Evolutionary conservation across 495 filamentous ascomycete species (phyloP).

Genomic region (Platismatia glauca): DNA sequence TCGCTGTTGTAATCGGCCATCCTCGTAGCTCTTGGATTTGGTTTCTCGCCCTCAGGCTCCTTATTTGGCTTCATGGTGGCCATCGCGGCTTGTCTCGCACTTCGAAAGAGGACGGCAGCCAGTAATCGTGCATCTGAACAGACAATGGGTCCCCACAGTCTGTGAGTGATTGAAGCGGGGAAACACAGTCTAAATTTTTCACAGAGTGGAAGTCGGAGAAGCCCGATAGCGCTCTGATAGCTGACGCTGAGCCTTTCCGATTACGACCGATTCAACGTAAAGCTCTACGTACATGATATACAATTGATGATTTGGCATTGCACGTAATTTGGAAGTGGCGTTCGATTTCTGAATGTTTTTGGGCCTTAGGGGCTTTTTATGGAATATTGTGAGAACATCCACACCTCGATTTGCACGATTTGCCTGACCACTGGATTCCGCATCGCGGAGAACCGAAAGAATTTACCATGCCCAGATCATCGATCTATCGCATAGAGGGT

Average conservation of each 20-base stretch:
- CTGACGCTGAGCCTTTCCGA: background rate
- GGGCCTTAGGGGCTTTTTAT: conserved; percentile 5
- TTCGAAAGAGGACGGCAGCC: background rate
- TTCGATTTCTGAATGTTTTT: background rate
- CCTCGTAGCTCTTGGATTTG: conserved; percentile 18
- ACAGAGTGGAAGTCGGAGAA: conserved; percentile 14
- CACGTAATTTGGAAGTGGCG: background rate
- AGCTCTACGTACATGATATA: background rate
- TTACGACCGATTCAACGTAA: background rate
- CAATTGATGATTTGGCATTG: no score
- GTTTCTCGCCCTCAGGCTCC: background rate
- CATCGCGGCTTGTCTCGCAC: conserved; percentile 9
- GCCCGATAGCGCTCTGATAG: conserved; percentile 4
- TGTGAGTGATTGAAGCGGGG: background rate
- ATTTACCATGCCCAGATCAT: background rate
- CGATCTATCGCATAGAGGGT: background rate
- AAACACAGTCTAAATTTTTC: background rate
- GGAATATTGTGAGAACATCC: background rate
- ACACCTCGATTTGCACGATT: conserved; percentile 1
- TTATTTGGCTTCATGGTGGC: conserved; percentile 20
- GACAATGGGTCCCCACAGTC: no score
- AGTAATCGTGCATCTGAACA: conserved; percentile 9
- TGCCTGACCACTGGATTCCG: background rate
- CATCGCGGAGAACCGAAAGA: conserved; percentile 6
- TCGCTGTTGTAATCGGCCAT: conserved; percentile 48